Percentiles rank a stretch among this genome's conserved stretches.
These are phyloP conservation scores for Podila verticillata DNA, from an alignment of 192 early-diverging fungal genomes.

Conservation along the genomic window DNA sequence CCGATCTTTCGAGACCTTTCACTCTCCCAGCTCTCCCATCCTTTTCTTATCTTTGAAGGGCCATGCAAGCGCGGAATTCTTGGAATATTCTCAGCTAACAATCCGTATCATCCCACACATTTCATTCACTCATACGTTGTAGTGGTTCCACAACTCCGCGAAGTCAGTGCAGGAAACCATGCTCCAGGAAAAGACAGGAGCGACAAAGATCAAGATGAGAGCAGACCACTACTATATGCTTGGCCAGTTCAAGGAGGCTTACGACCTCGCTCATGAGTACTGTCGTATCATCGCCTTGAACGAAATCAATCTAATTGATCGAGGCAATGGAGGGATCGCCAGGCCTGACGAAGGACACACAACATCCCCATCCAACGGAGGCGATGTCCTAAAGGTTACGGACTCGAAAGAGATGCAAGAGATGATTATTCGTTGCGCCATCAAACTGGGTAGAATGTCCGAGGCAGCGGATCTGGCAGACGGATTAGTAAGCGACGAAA, in stretches of 20 bases:
- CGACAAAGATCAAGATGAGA: constrained; percentile 42
- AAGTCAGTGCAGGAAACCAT: constrained; percentile 15
- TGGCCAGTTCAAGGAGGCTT: constrained; percentile 32
- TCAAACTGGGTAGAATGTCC: constrained; percentile 12
- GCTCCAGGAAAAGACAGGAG: constrained; percentile 39
- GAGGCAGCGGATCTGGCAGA: constrained; percentile 22
- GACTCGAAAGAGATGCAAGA: constrained; percentile 49
- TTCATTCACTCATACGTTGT: neutral
- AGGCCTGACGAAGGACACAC: neutral
- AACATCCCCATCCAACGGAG: neutral
- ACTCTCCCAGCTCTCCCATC: neutral
- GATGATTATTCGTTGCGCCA: constrained; percentile 31
- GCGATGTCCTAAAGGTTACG: constrained; percentile 29
- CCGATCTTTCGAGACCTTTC: neutral
- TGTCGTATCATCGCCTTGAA: constrained; percentile 16
- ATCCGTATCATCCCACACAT: no score
- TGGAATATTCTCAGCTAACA: no score
- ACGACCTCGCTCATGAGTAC: constrained; percentile 29
- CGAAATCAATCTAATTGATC: neutral
- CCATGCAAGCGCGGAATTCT: no score
- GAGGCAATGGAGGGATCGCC: neutral
- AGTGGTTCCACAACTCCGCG: constrained; percentile 40
- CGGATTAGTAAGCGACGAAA: constrained; percentile 1
- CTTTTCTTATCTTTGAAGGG: no score
- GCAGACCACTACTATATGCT: constrained; percentile 48